Base-by-base conservation (phyloP, 2,329 filamentous ascomycete genomes). In the Fusarium metavorans region DNA sequence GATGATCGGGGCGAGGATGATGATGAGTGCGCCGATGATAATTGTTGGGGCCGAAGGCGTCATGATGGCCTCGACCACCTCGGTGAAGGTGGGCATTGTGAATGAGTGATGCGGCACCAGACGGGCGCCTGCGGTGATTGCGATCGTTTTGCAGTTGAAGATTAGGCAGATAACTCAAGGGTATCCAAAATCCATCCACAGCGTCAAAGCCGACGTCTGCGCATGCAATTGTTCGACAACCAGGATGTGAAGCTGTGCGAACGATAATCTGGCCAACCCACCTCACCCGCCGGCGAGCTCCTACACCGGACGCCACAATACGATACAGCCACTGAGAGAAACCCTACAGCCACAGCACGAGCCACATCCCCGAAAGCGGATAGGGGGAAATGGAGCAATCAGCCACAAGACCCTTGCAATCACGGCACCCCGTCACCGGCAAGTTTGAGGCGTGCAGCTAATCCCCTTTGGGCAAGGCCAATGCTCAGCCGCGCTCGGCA, bases 1-100 rank as follows among this genome's bases (percentile, higher is more conserved):
- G 64, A 97, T 81, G 62, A 97, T 80, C 23, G 97, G 97, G 32
- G 94, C 86, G 64, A 92, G 83, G 75, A 98, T 81, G 70, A 94
- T 90, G 79, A 98, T 86, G 66, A 94, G 74, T 23, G 93, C 79
- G 16, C 95, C 93, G 80, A 96, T 81, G 71, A 92, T 76, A 78
- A 98, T 89, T 68, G 91, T 87, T 64, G 89, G 81, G 13, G 85
- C 76, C 18, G 91, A 91, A n/a, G 91, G 91, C 68, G 86, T 89
- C 80, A 93, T 84, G 67, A 91, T 83, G 69, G 85, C 84, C 82
- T 90, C 87, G 77, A 90, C 76, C 77, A 86, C 76, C 60, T 82
- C 74, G 67, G 81, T 79, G 66, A 86, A 79, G 72, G 78, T 77
- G 58, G 82, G 79, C 83, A 87, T 87, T 72, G 73, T 77, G 76